phyloP scores from a whole-genome alignment of 2,329 filamentous ascomycete genomes.

The Cladosporium austrohemisphaericum region DNA sequence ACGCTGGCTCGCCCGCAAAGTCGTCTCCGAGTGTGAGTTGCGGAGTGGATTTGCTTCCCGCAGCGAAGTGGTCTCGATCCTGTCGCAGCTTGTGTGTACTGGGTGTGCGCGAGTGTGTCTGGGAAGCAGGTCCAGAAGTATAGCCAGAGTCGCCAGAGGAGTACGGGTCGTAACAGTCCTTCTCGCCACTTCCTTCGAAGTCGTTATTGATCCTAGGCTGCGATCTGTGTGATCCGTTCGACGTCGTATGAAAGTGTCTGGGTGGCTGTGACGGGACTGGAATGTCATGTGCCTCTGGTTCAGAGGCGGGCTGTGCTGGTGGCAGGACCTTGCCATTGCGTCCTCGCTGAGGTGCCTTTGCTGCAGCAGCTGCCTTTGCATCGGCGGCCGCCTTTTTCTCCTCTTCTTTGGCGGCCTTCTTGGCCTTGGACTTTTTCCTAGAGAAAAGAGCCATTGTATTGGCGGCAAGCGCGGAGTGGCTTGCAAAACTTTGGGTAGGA shows the following conservation, averaged over 20 bases:
- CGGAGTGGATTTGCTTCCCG: conserved; percentile 19
- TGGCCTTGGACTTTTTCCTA: conserved; percentile 5
- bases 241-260: not conserved
- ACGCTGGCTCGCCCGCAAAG: conserved; percentile 17
- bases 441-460: conserved; percentile 11
- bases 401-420: conserved; percentile 6
- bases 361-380: not conserved
- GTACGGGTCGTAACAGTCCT: conserved; percentile 3
- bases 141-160: conserved; percentile 30
- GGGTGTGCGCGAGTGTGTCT: conserved; percentile 23
- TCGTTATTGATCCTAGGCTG: not conserved
- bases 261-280: not conserved
- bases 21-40: conserved; percentile 23
- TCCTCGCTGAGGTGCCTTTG: not conserved
- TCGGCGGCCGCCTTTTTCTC: not conserved
- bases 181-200: conserved; percentile 1
- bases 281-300: not conserved
- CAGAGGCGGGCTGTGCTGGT: not conserved
- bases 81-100: conserved; percentile 22
- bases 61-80: not conserved
- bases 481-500: too few species aligned
- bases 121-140: conserved; percentile 20
- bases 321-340: not conserved
- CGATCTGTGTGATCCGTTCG: not conserved
- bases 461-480: too few species aligned